Percentiles rank a stretch among this genome's conserved stretches.
Evolutionary conservation across 768 basidiomycete species (phyloP).

Genomic region (Zangia roseola): DNA sequence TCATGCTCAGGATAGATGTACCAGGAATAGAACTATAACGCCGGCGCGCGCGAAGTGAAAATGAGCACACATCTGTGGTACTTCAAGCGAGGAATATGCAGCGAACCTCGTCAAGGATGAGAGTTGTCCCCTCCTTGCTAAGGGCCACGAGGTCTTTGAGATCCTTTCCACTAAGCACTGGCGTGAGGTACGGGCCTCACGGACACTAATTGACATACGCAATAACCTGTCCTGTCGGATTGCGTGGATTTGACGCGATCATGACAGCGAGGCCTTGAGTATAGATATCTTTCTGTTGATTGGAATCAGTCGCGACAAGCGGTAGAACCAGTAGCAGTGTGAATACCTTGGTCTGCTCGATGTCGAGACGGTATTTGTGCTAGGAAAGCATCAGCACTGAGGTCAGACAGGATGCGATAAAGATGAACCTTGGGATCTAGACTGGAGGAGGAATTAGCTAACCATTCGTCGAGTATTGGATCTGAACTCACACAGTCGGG

Average conservation of each 20-base stretch:
- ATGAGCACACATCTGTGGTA: background rate
- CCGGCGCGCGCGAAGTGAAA: no score
- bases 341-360: slow-evolving; percentile 71
- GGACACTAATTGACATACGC: slow-evolving; percentile 39
- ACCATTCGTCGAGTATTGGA: background rate
- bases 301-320: background rate
- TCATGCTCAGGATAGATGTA: slow-evolving; percentile 86
- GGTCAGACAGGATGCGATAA: background rate
- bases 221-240: slow-evolving; percentile 91
- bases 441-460: slow-evolving; percentile 26
- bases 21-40: slow-evolving; percentile 84
- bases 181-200: slow-evolving; percentile 6
- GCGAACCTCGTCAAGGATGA: slow-evolving; percentile 79
- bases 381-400: slow-evolving; percentile 23
- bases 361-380: slow-evolving; percentile 72
- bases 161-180: slow-evolving; percentile 61
- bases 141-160: slow-evolving; percentile 77
- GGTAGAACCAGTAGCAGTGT: background rate
- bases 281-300: slow-evolving; percentile 65
- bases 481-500: slow-evolving; percentile 72
- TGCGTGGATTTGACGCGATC: slow-evolving; percentile 91
- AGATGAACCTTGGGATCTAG: slow-evolving; percentile 44
- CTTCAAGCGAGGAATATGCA: background rate
- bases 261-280: slow-evolving; percentile 84
- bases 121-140: slow-evolving; percentile 73